A percentile compares a stretch with the other conserved stretches of the same genome.
phyloP scores from a whole-genome alignment of 2,329 filamentous ascomycete genomes.

The Achaetomium macrosporum region DNA sequence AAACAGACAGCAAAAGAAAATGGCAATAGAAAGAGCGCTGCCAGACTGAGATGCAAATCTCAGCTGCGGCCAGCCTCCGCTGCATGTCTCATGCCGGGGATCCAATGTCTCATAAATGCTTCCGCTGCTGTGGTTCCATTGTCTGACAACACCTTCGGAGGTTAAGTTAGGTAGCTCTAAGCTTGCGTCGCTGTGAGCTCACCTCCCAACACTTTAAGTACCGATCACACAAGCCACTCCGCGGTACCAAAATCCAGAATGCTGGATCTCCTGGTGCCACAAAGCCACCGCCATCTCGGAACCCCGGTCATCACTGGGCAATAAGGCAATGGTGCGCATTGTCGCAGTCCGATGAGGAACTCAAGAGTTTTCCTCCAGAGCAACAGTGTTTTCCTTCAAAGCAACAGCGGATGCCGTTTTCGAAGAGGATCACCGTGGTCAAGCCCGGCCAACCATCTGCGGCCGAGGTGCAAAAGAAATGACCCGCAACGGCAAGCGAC shows the following conservation, averaged over 20 bases:
- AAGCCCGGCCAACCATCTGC: neutral
- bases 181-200: no score
- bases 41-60: slow-evolving; percentile 1
- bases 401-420: neutral
- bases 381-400: no score
- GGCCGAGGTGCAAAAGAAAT: neutral
- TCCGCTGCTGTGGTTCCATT: neutral
- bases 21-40: neutral
- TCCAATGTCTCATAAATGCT: slow-evolving; percentile 12
- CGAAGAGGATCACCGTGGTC: neutral
- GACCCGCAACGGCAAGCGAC: neutral
- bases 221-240: neutral
- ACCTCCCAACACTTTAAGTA: no score
- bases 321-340: no score
- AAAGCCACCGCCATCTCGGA: neutral
- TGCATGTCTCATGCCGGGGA: slow-evolving; percentile 5
- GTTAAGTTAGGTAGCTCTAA: neutral
- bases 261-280: neutral
- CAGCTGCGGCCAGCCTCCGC: slow-evolving; percentile 7
- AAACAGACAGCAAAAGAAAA: neutral
- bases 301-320: neutral
- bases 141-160: slow-evolving; percentile 1
- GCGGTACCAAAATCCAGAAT: neutral
- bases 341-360: no score
- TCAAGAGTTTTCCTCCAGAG: no score